phyloP scores from a whole-genome alignment of 345 rosid genomes.

The Eucalyptus grandis region DNA sequence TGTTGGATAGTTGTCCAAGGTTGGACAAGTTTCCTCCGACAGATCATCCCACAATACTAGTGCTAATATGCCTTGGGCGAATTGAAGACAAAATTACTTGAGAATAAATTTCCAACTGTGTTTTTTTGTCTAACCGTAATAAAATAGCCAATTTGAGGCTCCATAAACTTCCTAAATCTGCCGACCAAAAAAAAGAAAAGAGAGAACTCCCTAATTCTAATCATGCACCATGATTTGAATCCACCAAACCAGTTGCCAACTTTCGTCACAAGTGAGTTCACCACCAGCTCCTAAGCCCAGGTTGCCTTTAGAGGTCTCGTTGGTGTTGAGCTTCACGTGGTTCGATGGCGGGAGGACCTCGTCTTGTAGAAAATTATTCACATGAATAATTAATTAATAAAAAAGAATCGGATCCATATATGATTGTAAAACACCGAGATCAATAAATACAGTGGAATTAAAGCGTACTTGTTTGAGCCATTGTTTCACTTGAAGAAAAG shows the following conservation, averaged over 20 bases:
- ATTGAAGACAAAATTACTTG: neutral
- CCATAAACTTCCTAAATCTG: neutral
- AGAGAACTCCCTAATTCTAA: neutral
- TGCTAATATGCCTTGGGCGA: neutral
- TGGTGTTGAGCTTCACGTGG: neutral
- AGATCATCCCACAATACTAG: neutral
- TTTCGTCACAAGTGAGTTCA: neutral
- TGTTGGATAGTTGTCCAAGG: neutral
- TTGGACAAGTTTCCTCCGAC: neutral
- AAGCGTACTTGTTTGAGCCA: too few species aligned
- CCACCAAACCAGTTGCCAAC: neutral
- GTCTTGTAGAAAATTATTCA: too few species aligned
- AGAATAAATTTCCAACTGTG: neutral
- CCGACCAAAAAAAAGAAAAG: too few species aligned
- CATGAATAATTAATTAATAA: too few species aligned
- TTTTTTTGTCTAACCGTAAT: neutral
- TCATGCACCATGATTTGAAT: neutral
- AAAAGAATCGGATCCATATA: too few species aligned
- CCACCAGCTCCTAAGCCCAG: neutral
- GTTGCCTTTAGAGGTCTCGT: neutral
- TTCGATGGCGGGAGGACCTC: neutral
- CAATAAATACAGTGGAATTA: too few species aligned
- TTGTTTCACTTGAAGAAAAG: too few species aligned
- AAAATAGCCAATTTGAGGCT: neutral
- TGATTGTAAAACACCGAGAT: too few species aligned